Percentiles rank a stretch among this genome's conserved stretches.
These are phyloP conservation scores for Citrus trifoliata DNA, from an alignment of 345 rosid genomes.

Conservation along the genomic window DNA sequence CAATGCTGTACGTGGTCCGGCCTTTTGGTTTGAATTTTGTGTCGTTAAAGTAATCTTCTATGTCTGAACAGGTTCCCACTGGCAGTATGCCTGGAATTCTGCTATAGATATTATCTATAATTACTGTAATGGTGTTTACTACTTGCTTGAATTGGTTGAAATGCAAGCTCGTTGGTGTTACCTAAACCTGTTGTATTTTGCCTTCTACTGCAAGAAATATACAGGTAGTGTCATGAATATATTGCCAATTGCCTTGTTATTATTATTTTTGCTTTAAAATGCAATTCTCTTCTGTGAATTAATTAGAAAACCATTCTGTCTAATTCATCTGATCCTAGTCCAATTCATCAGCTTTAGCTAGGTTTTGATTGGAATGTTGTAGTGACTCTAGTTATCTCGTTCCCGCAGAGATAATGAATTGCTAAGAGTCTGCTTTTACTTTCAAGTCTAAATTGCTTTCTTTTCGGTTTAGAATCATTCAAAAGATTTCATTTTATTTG, in stretches of 20 bases:
- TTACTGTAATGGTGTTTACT: constrained; percentile 6
- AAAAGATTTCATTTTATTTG: not conserved
- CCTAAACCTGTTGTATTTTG: constrained; percentile 14
- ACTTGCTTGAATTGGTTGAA: constrained; percentile 10
- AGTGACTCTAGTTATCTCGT: not conserved
- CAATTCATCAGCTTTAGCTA: not conserved
- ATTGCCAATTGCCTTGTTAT: not conserved
- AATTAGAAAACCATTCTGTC: too few relatives aligned
- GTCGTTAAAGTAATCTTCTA: not conserved
- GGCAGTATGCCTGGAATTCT: constrained; percentile 13
- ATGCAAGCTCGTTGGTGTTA: constrained; percentile 4
- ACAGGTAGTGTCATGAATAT: not conserved
- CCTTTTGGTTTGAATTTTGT: not conserved
- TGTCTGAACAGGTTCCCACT: not conserved
- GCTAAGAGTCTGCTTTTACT: too few relatives aligned
- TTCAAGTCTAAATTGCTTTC: too few relatives aligned
- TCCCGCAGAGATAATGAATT: too few relatives aligned
- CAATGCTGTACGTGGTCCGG: not conserved
- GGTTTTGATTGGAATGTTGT: not conserved
- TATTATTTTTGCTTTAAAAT: not conserved
- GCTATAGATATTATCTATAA: constrained; percentile 22
- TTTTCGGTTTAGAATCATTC: too few relatives aligned
- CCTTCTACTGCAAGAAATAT: constrained; percentile 3
- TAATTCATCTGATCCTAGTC: not conserved
- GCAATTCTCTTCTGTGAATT: not conserved